Conservation (phyloP, 2,329 filamentous ascomycete species). For the Aspergillus caelatus region DNA sequence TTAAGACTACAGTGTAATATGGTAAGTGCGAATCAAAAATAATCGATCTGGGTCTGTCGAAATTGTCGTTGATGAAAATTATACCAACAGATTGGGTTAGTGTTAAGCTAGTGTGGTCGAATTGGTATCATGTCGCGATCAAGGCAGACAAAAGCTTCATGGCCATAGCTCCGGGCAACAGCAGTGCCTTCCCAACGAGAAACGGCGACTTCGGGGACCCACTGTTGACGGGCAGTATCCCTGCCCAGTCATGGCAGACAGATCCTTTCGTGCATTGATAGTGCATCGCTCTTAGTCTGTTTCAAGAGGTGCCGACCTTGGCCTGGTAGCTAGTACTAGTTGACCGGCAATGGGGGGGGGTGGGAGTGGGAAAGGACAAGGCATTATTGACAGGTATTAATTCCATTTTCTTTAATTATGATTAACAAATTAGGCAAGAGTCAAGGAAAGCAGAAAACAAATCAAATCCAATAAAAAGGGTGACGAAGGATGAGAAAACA, state of each 20-base stretch:
- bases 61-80: neutral
- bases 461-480: neutral
- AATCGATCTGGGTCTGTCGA: constrained; percentile 1
- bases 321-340: neutral
- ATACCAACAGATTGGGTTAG: constrained; percentile 1
- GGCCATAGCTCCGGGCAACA: constrained; percentile 7
- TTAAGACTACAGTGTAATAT: neutral
- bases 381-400: constrained; percentile 1
- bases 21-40: neutral
- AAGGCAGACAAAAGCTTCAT: constrained; percentile 8
- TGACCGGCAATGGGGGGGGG: neutral
- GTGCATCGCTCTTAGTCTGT: neutral
- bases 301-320: neutral
- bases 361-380: neutral
- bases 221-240: constrained; percentile 5
- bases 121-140: constrained; percentile 12
- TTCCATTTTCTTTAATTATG: neutral
- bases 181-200: neutral
- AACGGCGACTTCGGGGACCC: constrained; percentile 10
- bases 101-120: constrained; percentile 8
- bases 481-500: neutral
- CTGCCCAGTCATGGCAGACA: constrained; percentile 12
- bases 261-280: constrained; percentile 22
- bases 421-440: neutral
- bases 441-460: neutral